A percentile compares a stretch with the other conserved stretches of the same genome.
These are phyloP conservation scores for Paecilomyces formosus DNA, from an alignment of 2,329 filamentous ascomycete genomes.

Conservation along the genomic window DNA sequence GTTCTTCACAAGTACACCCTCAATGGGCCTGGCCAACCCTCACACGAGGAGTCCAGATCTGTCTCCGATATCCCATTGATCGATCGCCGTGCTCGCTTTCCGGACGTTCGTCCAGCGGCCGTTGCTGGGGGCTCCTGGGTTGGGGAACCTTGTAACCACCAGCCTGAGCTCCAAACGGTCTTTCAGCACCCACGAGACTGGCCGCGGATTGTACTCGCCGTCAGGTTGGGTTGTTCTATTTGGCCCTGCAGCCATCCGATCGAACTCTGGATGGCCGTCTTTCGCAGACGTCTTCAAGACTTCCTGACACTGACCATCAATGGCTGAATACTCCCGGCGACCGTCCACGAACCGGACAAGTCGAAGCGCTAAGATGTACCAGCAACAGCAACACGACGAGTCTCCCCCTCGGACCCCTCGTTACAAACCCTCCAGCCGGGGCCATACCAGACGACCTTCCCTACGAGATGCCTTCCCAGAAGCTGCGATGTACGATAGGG, in stretches of 20 bases:
- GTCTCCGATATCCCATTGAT: not conserved
- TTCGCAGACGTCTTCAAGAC: not conserved
- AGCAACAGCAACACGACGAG: slow-evolving; percentile 15
- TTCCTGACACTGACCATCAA: not conserved
- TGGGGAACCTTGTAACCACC: not conserved
- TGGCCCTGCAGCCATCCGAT: not conserved
- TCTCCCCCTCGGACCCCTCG: slow-evolving; percentile 36
- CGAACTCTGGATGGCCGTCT: not conserved
- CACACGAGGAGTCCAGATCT: not conserved
- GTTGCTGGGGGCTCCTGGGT: not conserved
- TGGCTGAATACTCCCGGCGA: not conserved
- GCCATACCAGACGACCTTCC: slow-evolving; percentile 22
- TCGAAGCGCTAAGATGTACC: slow-evolving; percentile 17
- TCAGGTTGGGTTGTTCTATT: not conserved
- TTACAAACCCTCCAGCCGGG: slow-evolving; percentile 21
- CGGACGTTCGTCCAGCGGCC: not conserved
- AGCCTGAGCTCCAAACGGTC: not conserved
- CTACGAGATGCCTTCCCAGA: slow-evolving; percentile 36
- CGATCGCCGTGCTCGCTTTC: not conserved
- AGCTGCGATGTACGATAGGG: slow-evolving; percentile 23
- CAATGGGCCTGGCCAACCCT: not conserved
- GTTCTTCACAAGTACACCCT: not conserved
- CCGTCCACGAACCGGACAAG: slow-evolving; percentile 8
- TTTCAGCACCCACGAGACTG: not conserved
- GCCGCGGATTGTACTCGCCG: not conserved